phyloP scores from a whole-genome alignment of 257 asterid species.

The Solanum sejunctum region DNA sequence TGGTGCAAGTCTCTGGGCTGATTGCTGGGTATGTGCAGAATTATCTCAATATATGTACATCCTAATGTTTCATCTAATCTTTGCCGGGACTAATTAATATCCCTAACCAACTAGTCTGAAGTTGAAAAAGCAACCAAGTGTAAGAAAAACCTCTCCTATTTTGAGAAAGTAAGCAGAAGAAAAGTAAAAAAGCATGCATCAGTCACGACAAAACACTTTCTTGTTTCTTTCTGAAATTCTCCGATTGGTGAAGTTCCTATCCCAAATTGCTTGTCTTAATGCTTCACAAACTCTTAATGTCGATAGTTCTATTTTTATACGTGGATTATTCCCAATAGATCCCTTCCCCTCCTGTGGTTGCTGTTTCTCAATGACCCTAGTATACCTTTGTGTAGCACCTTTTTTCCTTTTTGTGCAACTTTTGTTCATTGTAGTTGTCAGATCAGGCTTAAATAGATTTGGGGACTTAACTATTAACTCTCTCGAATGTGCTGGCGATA shows the following conservation, averaged over 20 bases:
- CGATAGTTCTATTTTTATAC: not conserved
- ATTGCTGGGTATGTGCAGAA: constrained; percentile 62
- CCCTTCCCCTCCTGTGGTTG: not conserved
- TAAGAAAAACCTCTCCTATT: not conserved
- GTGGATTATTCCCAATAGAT: not conserved
- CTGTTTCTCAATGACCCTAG: not conserved
- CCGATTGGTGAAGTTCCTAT: not conserved
- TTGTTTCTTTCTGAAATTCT: not conserved
- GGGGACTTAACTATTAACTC: not conserved
- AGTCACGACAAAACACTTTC: not conserved
- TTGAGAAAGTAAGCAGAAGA: not conserved
- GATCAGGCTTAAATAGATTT: not conserved
- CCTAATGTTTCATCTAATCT: not conserved
- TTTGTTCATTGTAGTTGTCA: not conserved
- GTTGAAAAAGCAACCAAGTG: not conserved
- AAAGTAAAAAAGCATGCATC: not conserved
- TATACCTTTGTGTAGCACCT: not conserved
- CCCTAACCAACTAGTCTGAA: not conserved
- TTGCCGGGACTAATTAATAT: not conserved
- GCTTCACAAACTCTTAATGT: not conserved
- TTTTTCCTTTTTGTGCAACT: not conserved
- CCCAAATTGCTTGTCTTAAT: not conserved
- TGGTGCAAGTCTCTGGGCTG: constrained; percentile 96
- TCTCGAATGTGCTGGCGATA: not conserved
- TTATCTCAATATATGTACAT: not conserved